These are phyloP conservation scores for Thecaphora thlaspeos DNA, from an alignment of 1,284 basidiomycete genomes.

Conservation along the genomic window DNA sequence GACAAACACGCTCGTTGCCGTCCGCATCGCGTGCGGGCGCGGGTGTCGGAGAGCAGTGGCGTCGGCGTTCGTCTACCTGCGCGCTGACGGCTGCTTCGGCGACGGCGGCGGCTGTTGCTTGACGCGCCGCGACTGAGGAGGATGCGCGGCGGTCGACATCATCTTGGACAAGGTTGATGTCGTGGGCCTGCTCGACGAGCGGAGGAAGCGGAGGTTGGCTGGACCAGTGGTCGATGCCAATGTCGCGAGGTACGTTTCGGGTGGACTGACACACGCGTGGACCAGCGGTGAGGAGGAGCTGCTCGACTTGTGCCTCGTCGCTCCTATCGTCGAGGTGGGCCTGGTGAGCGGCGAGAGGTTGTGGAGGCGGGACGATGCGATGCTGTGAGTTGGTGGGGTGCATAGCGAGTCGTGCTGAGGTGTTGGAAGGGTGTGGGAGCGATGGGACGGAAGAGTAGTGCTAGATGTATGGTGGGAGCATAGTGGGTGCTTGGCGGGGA, in stretches of 20 bases:
- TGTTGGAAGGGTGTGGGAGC: too few relatives aligned
- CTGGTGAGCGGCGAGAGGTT: too few relatives aligned
- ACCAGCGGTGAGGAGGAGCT: slow-evolving; percentile 24
- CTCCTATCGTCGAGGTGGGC: too few relatives aligned
- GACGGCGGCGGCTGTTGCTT: background rate
- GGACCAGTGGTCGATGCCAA: slow-evolving; percentile 10
- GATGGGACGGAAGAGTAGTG: too few relatives aligned
- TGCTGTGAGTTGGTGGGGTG: too few relatives aligned
- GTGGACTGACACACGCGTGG: slow-evolving; percentile 26
- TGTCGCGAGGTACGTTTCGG: slow-evolving; percentile 26
- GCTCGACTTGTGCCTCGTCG: slow-evolving; percentile 18
- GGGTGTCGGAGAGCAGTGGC: background rate
- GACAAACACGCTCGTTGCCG: slow-evolving; percentile 22
- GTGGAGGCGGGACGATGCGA: too few relatives aligned
- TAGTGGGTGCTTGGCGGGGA: too few relatives aligned
- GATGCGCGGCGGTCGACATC: background rate
- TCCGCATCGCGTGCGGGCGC: background rate
- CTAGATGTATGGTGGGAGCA: too few relatives aligned
- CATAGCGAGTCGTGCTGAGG: too few relatives aligned
- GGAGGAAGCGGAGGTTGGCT: background rate
- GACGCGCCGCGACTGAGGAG: background rate
- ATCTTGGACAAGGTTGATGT: background rate
- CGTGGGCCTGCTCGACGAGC: background rate
- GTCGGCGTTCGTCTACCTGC: background rate
- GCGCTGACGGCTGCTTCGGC: background rate